These are phyloP conservation scores for Ricinus communis DNA, from an alignment of 345 rosid genomes.

Conservation along the genomic window DNA sequence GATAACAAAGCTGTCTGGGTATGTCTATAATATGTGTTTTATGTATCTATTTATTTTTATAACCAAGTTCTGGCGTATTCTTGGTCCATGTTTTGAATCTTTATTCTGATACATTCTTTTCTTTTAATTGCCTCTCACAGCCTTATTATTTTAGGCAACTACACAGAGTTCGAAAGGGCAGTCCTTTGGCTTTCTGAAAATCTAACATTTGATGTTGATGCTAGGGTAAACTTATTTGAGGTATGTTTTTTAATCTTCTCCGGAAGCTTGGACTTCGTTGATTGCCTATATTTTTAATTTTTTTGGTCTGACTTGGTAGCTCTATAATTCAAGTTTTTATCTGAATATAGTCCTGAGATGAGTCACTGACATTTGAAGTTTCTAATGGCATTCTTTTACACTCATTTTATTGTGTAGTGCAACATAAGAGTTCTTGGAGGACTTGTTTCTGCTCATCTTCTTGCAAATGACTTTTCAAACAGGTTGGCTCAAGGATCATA, in stretches of 20 bases:
- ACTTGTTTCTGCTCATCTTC: slow-evolving; percentile 98
- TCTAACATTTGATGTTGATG: slow-evolving; percentile 78
- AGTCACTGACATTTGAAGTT: slow-evolving; percentile 13
- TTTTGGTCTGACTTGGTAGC: slow-evolving; percentile 7
- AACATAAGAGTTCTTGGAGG: slow-evolving; percentile 99
- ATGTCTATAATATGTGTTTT: background rate
- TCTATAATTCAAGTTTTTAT: background rate
- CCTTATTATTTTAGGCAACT: slow-evolving; percentile 86
- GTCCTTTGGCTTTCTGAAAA: slow-evolving; percentile 85
- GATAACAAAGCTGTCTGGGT: background rate
- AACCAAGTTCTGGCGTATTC: background rate
- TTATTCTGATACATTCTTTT: slow-evolving; percentile 10
- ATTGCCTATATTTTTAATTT: background rate
- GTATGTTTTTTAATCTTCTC: slow-evolving; percentile 31
- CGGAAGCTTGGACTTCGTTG: background rate
- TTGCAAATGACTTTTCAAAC: slow-evolving; percentile 79
- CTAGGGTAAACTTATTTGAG: slow-evolving; percentile 91
- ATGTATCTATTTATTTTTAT: background rate
- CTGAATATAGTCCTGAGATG: background rate
- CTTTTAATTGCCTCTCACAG: slow-evolving; percentile 51
- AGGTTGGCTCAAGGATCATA: slow-evolving; percentile 76
- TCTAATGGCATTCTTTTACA: slow-evolving; percentile 28
- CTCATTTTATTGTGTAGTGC: slow-evolving; percentile 64
- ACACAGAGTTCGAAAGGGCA: slow-evolving; percentile 80
- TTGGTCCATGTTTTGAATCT: background rate